Percentiles rank a stretch among this genome's conserved stretches.
phyloP scores from a whole-genome alignment of 139 green algal species.

The Chlamydomonas sp. region DNA sequence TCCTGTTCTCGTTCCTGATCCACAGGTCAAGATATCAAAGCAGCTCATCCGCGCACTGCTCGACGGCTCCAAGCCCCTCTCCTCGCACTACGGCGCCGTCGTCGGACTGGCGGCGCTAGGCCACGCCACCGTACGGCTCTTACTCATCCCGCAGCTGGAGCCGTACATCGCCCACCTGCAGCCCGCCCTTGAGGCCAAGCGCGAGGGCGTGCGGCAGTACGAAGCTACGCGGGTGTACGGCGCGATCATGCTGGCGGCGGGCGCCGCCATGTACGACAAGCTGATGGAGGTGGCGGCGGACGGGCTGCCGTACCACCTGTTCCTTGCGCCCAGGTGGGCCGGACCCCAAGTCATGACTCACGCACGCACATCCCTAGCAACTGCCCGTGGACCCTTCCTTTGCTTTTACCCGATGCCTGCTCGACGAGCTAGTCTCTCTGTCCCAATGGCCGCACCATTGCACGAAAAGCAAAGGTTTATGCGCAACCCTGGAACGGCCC shows the following conservation, averaged over 20 bases:
- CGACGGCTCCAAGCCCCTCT: conserved; percentile 65
- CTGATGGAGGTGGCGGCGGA: conserved; percentile 29
- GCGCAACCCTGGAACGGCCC: too few relatives aligned
- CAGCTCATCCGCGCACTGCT: conserved; percentile 56
- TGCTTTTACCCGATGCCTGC: too few relatives aligned
- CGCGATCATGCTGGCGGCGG: conserved; percentile 53
- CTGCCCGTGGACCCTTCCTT: too few relatives aligned
- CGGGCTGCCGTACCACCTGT: conserved; percentile 29
- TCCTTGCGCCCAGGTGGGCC: conserved; percentile 25
- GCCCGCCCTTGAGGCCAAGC: conserved; percentile 28
- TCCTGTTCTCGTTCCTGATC: too few relatives aligned
- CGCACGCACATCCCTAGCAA: too few relatives aligned
- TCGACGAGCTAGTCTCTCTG: too few relatives aligned
- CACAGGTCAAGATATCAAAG: conserved; percentile 35
- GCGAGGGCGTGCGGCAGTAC: conserved; percentile 34
- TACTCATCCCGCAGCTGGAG: conserved; percentile 83
- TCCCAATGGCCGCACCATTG: too few relatives aligned
- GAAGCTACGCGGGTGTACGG: conserved; percentile 59
- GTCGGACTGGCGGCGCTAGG: conserved; percentile 76
- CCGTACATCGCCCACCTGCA: conserved; percentile 68
- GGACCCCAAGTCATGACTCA: too few relatives aligned
- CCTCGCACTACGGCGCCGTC: conserved; percentile 75
- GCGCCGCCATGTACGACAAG: conserved; percentile 50
- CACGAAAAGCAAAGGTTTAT: too few relatives aligned
- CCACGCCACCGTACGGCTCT: conserved; percentile 57